phyloP scores from a whole-genome alignment of 768 basidiomycete genomes.

The Suillus occidentalis region DNA sequence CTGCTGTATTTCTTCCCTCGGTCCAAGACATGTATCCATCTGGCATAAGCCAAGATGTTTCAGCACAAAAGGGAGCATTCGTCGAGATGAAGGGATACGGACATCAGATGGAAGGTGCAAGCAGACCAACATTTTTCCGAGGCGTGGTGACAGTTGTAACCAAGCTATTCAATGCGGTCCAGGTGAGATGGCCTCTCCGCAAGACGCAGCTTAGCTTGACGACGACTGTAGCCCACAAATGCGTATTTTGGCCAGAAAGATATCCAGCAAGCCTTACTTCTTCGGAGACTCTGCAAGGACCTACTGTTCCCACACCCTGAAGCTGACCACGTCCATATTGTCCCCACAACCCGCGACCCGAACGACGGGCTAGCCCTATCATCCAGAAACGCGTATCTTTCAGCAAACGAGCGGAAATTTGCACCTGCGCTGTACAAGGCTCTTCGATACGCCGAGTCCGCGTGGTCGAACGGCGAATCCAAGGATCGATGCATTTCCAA shows the following conservation, averaged over 20 bases:
- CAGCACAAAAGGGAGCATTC: constrained; percentile 82
- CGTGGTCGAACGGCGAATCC: constrained; percentile 53
- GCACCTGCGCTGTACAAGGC: constrained; percentile 71
- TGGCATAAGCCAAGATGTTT: constrained; percentile 77
- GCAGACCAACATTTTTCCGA: constrained; percentile 88
- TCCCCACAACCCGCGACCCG: constrained; percentile 78
- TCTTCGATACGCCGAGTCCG: constrained; percentile 52
- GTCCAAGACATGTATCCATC: constrained; percentile 91
- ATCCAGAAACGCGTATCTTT: constrained; percentile 86
- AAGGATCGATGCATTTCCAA: constrained; percentile 49
- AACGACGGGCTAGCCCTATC: constrained; percentile 78
- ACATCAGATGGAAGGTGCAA: constrained; percentile 90
- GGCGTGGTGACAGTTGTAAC: constrained; percentile 95
- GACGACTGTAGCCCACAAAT: constrained; percentile 67
- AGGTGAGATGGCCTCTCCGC: constrained; percentile 49
- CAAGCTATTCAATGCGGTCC: constrained; percentile 90
- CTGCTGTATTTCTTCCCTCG: constrained; percentile 78
- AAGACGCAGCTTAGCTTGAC: background rate
- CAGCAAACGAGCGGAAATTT: constrained; percentile 55
- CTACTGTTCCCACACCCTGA: constrained; percentile 79
- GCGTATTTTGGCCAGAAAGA: constrained; percentile 99
- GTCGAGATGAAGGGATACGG: constrained; percentile 90
- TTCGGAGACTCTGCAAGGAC: constrained; percentile 77
- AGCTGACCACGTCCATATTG: constrained; percentile 73
- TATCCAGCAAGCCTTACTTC: constrained; percentile 90